Evolutionary conservation across 208 protist species (phyloP), one percentile per base, ranked within the genome.

Genomic region (Wallacemonas rigidus): DNA sequence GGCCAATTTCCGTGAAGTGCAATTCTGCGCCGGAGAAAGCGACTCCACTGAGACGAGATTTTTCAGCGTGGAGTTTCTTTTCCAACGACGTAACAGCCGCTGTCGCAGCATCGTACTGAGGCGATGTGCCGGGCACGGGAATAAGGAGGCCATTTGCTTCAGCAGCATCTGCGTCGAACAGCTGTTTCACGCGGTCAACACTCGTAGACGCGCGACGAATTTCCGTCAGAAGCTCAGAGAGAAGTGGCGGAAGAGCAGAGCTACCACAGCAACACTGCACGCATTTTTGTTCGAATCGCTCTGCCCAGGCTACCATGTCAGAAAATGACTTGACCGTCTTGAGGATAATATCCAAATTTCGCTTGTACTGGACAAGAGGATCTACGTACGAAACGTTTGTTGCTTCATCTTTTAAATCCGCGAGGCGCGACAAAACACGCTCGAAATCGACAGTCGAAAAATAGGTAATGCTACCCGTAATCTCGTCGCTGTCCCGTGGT

Each of bases 331-430:
- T 68, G 12, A 97, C 82, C 11, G 86, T 83, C 39, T 79, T 67
- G 26, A 93, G 50, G 70, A 97, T 95, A 39, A 93, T 69, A 58
- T 74, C 71, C 11, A 96, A 74, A 74, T 95, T 82, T 73, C 94
- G 95, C 51, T 89, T 90, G 70, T 93, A 94, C 68, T 88, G 83
- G 44, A 95, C 77, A 53, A 95, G 80, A 0, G 92, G 89, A 70
- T 97, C 92, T 8, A 96, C 90, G 68, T 87, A 97, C 4, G 90
- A 80, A 48, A 97, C 86, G 60, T 88, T 68, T 48, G 74, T 48
- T 55, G 69, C 55, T 55, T 83, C 67, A 26, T 77, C 77, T 69
- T 90, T 88, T 69, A 97, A 77, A 39, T 94, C 89, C 1, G 79
- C 81, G 5, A 96, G 71, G 2, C 93, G 89, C 39, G 88, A 95